Conservation (phyloP, 441 rosid species). For the Francoa sonchifolia region DNA sequence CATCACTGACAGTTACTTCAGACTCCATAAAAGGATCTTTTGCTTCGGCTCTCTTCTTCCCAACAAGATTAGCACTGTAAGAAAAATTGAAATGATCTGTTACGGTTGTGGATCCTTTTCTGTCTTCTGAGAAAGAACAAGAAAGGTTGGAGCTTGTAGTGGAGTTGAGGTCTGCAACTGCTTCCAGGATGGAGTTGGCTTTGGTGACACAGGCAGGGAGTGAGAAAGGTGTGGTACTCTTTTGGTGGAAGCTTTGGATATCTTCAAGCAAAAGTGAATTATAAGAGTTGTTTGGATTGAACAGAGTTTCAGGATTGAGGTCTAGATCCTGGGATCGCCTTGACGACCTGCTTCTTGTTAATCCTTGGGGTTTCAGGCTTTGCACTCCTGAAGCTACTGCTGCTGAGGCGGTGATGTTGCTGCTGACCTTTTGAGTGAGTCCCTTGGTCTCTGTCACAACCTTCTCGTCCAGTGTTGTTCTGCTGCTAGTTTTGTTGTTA, state of each 20-base stretch:
- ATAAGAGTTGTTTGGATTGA: constrained; percentile 43
- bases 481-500: too few species aligned
- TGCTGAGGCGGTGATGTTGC: constrained; percentile 1
- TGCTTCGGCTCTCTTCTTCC: constrained; percentile 20
- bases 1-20: constrained; percentile 36
- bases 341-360: constrained; percentile 56
- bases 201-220: constrained; percentile 58
- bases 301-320: constrained; percentile 37
- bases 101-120: constrained; percentile 13
- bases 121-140: constrained; percentile 20
- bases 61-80: constrained; percentile 10
- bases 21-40: constrained; percentile 60
- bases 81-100: constrained; percentile 11
- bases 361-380: constrained; percentile 29
- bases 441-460: too few species aligned
- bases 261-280: constrained; percentile 61
- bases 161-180: constrained; percentile 79
- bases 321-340: constrained; percentile 62
- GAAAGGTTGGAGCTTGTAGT: constrained; percentile 38
- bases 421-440: too few species aligned
- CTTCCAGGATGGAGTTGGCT: constrained; percentile 78
- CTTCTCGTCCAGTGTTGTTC: too few species aligned
- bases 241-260: constrained; percentile 79
- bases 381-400: too few species aligned
- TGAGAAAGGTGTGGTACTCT: constrained; percentile 19